Evolutionary conservation across 495 filamentous ascomycete genomes (phyloP).

Genomic region (Aspergillus heteromorphus): DNA sequence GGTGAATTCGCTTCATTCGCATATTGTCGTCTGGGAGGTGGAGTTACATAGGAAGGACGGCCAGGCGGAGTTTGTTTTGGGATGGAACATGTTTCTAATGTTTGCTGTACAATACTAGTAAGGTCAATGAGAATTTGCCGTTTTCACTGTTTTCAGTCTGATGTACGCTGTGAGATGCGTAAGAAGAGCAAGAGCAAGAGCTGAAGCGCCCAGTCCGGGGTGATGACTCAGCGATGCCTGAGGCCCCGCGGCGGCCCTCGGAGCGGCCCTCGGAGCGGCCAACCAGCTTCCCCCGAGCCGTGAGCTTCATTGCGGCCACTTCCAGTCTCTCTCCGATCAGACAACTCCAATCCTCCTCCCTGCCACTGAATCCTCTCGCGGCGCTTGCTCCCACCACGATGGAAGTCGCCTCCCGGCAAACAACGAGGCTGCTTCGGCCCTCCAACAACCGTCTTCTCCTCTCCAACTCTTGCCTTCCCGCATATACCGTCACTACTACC

Average conservation of each 20-base stretch:
- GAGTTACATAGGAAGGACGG: neutral
- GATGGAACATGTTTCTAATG: neutral
- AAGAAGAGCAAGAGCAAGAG: too few species aligned
- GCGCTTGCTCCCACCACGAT: slow-evolving; percentile 20
- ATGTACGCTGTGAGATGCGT: too few species aligned
- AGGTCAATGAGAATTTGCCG: neutral
- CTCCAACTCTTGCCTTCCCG: slow-evolving; percentile 15
- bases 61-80: neutral
- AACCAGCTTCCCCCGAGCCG: slow-evolving; percentile 12
- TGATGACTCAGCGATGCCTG: neutral
- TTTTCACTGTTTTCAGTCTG: too few species aligned
- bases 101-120: neutral
- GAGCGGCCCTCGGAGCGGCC: too few species aligned
- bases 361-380: neutral
- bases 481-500: slow-evolving; percentile 17
- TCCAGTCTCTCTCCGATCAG: slow-evolving; percentile 10
- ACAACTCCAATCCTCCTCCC: neutral
- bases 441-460: slow-evolving; percentile 8
- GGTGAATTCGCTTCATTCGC: neutral
- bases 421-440: slow-evolving; percentile 32
- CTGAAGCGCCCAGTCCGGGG: too few species aligned
- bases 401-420: slow-evolving; percentile 37
- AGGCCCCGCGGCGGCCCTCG: slow-evolving; percentile 16
- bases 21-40: neutral
- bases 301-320: slow-evolving; percentile 15